Evolutionary conservation across 225 moss, liverwort and hornwort species (phyloP).

Genomic region (Bryoerythrophyllum caledonicum): DNA sequence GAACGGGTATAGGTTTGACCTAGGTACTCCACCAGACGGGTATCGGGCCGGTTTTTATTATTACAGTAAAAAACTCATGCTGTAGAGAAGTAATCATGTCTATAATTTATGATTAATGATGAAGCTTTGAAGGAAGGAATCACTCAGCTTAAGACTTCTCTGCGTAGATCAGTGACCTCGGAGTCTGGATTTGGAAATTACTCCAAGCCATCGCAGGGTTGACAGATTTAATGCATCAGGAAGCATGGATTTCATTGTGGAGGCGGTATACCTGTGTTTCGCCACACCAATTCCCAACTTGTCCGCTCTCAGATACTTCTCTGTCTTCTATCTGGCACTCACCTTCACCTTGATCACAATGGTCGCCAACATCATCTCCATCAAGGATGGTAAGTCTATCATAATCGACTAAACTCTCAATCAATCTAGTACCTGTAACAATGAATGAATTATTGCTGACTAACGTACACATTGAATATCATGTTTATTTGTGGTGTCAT

Average conservation of each 20-base stretch:
- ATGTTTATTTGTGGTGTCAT: too few species aligned
- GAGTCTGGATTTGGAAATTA: neutral
- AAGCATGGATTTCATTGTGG: conserved; percentile 35
- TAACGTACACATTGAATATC: too few species aligned
- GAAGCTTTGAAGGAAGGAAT: too few species aligned
- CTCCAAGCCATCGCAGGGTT: conserved; percentile 29
- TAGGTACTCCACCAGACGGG: too few species aligned
- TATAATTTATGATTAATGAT: too few species aligned
- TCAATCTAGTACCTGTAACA: too few species aligned
- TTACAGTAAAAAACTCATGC: too few species aligned
- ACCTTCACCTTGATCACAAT: conserved; percentile 32
- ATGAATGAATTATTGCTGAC: too few species aligned
- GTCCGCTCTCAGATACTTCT: conserved; percentile 39
- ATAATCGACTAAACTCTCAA: too few species aligned
- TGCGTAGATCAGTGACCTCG: neutral
- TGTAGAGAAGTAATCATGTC: too few species aligned
- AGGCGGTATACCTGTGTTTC: conserved; percentile 24
- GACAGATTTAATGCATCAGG: conserved; percentile 14
- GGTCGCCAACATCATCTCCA: conserved; percentile 34
- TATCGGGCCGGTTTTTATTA: too few species aligned
- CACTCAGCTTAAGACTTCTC: neutral
- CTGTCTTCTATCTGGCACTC: conserved; percentile 28
- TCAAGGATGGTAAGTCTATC: conserved; percentile 44
- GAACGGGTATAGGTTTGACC: too few species aligned
- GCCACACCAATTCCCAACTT: conserved; percentile 43